Evolutionary conservation across 2,329 filamentous ascomycete genomes (phyloP).

Genomic region (Neonectria punicea): DNA sequence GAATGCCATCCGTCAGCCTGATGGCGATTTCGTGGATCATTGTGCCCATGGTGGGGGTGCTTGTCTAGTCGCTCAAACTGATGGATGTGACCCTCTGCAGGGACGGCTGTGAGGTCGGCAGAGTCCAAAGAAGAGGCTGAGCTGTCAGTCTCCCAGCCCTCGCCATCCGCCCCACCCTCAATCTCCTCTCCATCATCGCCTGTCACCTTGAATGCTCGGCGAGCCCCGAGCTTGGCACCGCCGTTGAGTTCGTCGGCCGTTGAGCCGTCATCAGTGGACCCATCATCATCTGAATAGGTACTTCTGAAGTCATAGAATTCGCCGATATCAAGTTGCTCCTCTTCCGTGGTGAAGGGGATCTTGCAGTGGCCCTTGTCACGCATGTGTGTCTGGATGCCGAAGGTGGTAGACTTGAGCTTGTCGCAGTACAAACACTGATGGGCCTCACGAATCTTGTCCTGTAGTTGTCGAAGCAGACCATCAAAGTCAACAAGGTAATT

Average conservation of each 20-base stretch:
- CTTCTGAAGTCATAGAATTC: constrained; percentile 97
- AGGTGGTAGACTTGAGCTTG: constrained; percentile 80
- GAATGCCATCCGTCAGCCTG: constrained; percentile 84
- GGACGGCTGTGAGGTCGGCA: constrained; percentile 82
- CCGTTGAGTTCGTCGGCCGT: constrained; percentile 56
- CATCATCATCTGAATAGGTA: constrained; percentile 88
- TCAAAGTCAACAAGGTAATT: constrained; percentile 84
- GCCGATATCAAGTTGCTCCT: constrained; percentile 92
- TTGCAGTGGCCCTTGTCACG: constrained; percentile 96
- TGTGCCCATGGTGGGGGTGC: constrained; percentile 79
- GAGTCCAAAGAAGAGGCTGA: constrained; percentile 90
- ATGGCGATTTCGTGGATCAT: constrained; percentile 77
- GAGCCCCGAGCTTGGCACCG: constrained; percentile 77
- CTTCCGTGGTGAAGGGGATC: constrained; percentile 89
- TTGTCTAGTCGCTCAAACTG: constrained; percentile 78
- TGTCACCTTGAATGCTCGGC: constrained; percentile 63
- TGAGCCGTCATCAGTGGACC: constrained; percentile 65
- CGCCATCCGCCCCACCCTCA: constrained; percentile 70
- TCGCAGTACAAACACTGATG: constrained; percentile 91
- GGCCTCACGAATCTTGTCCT: constrained; percentile 80
- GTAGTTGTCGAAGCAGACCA: constrained; percentile 81
- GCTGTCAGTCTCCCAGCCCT: constrained; percentile 96
- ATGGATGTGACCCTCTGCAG: constrained; percentile 76
- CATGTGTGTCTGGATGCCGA: constrained; percentile 95
- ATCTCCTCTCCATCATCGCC: constrained; percentile 60